Conservation (phyloP, 768 basidiomycete species). For the Tulasnella sp. region DNA sequence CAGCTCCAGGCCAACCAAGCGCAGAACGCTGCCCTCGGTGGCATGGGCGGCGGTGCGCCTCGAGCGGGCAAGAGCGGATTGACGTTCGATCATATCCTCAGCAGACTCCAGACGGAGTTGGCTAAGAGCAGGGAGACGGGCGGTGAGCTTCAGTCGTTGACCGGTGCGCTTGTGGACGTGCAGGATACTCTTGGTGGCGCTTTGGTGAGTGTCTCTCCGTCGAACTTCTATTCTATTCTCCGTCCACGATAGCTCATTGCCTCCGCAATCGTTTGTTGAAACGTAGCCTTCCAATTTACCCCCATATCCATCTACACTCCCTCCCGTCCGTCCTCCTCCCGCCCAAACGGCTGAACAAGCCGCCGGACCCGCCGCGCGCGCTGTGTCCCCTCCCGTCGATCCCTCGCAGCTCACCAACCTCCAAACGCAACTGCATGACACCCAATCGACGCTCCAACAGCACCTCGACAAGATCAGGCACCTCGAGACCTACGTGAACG, state of each 20-base stretch:
- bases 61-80: constrained; percentile 59
- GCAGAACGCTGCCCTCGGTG: constrained; percentile 44
- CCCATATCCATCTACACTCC: constrained; percentile 52
- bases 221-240: not conserved
- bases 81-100: constrained; percentile 86
- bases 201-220: constrained; percentile 39
- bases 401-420: constrained; percentile 44
- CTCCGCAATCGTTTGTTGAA: not conserved
- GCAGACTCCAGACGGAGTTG: constrained; percentile 82
- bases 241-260: not conserved
- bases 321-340: constrained; percentile 45
- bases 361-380: constrained; percentile 19
- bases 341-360: constrained; percentile 16
- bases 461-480: constrained; percentile 72
- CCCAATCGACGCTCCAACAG: constrained; percentile 59
- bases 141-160: constrained; percentile 66
- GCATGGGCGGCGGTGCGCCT: constrained; percentile 56
- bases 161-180: constrained; percentile 76
- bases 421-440: constrained; percentile 73
- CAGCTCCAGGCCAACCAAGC: constrained; percentile 4
- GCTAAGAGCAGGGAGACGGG: constrained; percentile 92
- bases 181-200: constrained; percentile 82
- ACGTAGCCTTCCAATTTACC: constrained; percentile 47
- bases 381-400: constrained; percentile 19
- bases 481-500: constrained; percentile 65